Evolutionary conservation across 495 filamentous ascomycete genomes (phyloP), one percentile per base, ranked within the genome.

Genomic region (Cudoniella acicularis): DNA sequence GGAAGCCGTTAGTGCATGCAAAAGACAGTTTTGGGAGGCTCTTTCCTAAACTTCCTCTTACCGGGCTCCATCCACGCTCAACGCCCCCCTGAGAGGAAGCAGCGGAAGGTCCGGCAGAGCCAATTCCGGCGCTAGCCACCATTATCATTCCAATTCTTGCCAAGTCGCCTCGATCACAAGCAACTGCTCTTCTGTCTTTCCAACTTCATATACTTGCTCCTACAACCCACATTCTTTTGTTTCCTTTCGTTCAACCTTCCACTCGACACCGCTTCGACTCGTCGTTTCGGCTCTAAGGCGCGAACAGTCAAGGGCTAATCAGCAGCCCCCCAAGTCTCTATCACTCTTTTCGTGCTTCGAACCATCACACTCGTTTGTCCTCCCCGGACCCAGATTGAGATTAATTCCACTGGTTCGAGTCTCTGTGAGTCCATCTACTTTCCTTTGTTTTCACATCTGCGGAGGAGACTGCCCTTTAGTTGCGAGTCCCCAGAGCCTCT

Each of bases 131-230:
- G 18, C 30, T n/a, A 10, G 22, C 11, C 40, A 11, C 10, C 42
- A 2, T 24, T 56, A 18, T 24, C 21, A 22, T 13, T 36, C 13
- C 30, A 6, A 13, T 36, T 36, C 6, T 13, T 36, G 30, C 6
- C 30, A 36, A 13, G 30, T n/a, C n/a, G n/a, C n/a, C n/a, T n/a
- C n/a, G n/a, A n/a, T n/a, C n/a, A n/a, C 20, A 21, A 25, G 24
- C 46, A 10, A 1, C 21, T 20, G n/a, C 13, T 36, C 30, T 4
- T 36, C 30, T 36, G 6, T 36, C 30, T 4, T 36, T 13, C 30
- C n/a, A 17, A n/a, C 46, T 20, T 47, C 18, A 57, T 57, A 57
- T 56, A 45, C 21, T 50, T n/a, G 2, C 43, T 42, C 46, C 46
- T 57, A 17, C 16, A 17, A 6, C 8, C 27, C 24, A 11, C 55